These are phyloP conservation scores for Rhodotorula mucilaginosa DNA, from an alignment of 1,284 basidiomycete species.

Conservation along the genomic window DNA sequence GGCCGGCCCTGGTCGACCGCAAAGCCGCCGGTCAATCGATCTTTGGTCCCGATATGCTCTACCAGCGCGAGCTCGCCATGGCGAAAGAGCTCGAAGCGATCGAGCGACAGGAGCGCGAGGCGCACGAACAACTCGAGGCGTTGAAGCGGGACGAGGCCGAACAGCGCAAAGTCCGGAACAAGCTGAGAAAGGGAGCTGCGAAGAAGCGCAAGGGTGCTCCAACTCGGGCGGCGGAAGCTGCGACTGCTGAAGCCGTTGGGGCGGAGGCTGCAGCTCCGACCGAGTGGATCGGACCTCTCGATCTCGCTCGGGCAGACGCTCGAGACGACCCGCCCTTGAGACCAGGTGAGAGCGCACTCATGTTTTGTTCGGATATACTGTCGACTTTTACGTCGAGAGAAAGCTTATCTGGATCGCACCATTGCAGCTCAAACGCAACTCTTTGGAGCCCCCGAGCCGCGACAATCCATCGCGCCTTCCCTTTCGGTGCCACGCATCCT, in stretches of 20 bases:
- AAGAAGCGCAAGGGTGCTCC: background rate
- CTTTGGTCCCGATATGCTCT: conserved; percentile 38
- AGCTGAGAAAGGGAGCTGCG: conserved; percentile 1
- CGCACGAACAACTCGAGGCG: conserved; percentile 9
- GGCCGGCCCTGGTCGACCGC: background rate
- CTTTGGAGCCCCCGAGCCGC: background rate
- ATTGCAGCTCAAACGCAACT: no score
- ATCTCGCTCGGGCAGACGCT: background rate
- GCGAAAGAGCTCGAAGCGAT: conserved; percentile 20
- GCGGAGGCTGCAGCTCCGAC: background rate
- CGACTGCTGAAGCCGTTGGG: background rate
- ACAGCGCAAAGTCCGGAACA: conserved; percentile 6
- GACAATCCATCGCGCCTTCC: conserved; percentile 20
- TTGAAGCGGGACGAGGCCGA: conserved; percentile 19
- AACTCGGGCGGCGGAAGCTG: background rate
- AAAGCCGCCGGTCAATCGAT: conserved; percentile 15
- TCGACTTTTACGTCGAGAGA: no score
- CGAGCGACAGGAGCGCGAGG: conserved; percentile 31
- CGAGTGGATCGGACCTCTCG: background rate
- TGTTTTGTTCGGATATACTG: background rate
- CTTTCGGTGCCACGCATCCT: conserved; percentile 18
- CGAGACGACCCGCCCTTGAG: background rate
- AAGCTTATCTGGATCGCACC: no score
- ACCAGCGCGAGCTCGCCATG: conserved; percentile 31
- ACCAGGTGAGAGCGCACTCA: background rate